phyloP scores from a whole-genome alignment of 345 rosid species.

The Aquilaria yunnanensis region DNA sequence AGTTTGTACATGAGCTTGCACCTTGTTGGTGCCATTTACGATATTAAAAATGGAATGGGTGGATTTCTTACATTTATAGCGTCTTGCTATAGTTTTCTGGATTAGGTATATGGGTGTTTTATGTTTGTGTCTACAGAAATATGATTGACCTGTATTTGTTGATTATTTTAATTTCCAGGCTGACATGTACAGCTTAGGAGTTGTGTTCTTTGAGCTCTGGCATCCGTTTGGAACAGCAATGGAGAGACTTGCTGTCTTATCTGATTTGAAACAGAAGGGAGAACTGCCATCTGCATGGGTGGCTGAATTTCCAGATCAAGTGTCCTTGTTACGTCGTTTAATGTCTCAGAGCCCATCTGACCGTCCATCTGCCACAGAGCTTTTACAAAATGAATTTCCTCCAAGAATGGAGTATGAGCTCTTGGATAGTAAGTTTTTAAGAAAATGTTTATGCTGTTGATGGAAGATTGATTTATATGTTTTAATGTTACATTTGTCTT shows the following conservation, averaged over 20 bases:
- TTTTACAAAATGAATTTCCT: slow-evolving; percentile 76
- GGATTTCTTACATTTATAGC: background rate
- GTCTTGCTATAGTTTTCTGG: background rate
- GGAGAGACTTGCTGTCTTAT: slow-evolving; percentile 75
- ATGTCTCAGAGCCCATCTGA: slow-evolving; percentile 96
- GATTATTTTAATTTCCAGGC: slow-evolving; percentile 45
- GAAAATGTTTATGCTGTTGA: background rate
- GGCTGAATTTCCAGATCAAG: slow-evolving; percentile 83
- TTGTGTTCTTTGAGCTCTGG: slow-evolving; percentile 95
- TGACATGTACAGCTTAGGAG: slow-evolving; percentile 97
- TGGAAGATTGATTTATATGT: slow-evolving; percentile 1
- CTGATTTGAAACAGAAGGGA: slow-evolving; percentile 80
- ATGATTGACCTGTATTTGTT: slow-evolving; percentile 7
- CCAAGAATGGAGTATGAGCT: slow-evolving; percentile 88
- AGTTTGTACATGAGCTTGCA: no score
- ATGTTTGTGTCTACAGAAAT: background rate
- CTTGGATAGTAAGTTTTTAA: slow-evolving; percentile 63
- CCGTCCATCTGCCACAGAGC: slow-evolving; percentile 93
- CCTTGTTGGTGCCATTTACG: no score
- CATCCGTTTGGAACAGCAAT: slow-evolving; percentile 92
- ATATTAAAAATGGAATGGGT: background rate
- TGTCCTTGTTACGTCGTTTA: slow-evolving; percentile 58
- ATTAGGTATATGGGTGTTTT: no score
- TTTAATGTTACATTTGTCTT: no score
- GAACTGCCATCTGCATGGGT: slow-evolving; percentile 79